Evolutionary conservation across 148 eudicot genomes (phyloP), one percentile per base, ranked within the genome.

Genomic region (Beta vulgaris): DNA sequence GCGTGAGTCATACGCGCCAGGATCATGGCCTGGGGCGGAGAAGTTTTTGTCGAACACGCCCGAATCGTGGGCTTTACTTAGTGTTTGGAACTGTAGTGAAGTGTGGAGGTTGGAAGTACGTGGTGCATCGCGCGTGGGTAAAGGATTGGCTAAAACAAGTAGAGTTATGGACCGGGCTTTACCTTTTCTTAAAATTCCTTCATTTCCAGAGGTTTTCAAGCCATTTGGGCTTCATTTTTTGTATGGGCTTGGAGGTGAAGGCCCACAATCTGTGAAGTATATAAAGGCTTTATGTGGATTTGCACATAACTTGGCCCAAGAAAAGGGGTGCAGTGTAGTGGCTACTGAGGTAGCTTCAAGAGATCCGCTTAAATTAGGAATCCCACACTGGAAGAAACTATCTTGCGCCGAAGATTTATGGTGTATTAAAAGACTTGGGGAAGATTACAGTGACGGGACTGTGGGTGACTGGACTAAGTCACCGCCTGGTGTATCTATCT

Each of bases 211-310:
- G 46, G 69, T 95, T 21, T 95, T 95, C 8, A 77, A 80, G 82
- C 99, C 96, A 1, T 95, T 95, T 83, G 99, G 97, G 91, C 84
- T 95, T 13, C 94, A 86, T 53, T 92, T 95, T 67, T 14, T 95
- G 69, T 95, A 90, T 76, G 99, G 99, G 87, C 91, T 95, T 1
- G 93, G 96, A 0, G 99, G 99, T 0, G 88, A 87, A 72, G 99
- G 99, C 86, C 96, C 96, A 49, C 10, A 74, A 4, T 68, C 79
- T 0, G 82, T 61, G 1, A 86, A 88, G 75, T 37, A 82, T 69
- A 74, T 85, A 2, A 86, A 82, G 77, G 88, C 91, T 23, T 67
- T 95, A 0, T 95, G 90, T 69, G 84, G 87, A 23, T 76, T 79
- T 25, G 97, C 96, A 0, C 99, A 95, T 49, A 95, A 95, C 73